A percentile compares a stretch with the other conserved stretches of the same genome.
Conservation (phyloP, 1,284 basidiomycete genomes). For the Cutaneotrichosporon sp. region DNA sequence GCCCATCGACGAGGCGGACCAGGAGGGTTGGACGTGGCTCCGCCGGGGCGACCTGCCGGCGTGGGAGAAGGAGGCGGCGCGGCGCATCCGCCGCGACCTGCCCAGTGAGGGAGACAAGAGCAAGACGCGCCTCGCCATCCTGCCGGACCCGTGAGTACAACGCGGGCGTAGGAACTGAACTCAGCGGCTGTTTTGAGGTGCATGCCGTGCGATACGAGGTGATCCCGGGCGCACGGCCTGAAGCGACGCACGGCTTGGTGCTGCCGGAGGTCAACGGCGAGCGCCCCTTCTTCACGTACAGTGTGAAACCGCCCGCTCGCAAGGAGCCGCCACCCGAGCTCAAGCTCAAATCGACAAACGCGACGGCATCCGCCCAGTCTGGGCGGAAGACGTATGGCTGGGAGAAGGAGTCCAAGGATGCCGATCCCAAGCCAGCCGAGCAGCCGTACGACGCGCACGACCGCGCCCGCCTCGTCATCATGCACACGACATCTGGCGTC, state of each 20-base stretch:
- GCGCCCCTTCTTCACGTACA: slow-evolving; percentile 16
- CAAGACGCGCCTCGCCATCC: slow-evolving; percentile 21
- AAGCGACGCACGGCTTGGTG: slow-evolving; percentile 8
- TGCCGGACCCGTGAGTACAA: slow-evolving; percentile 17
- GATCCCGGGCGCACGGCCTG: background rate
- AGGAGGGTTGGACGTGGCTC: slow-evolving; percentile 18
- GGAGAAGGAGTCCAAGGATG: no score
- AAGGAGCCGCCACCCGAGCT: background rate
- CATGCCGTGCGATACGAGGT: slow-evolving; percentile 13
- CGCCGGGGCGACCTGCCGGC: background rate
- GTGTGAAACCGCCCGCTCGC: background rate
- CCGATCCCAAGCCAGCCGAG: background rate
- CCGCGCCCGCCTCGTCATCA: background rate
- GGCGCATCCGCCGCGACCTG: slow-evolving; percentile 10
- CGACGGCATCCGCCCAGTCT: no score
- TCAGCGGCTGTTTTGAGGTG: slow-evolving; percentile 12
- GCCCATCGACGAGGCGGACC: background rate
- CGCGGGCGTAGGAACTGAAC: background rate
- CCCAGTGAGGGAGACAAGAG: slow-evolving; percentile 9
- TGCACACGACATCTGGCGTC: slow-evolving; percentile 8
- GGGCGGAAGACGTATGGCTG: no score
- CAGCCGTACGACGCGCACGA: background rate
- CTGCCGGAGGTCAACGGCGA: slow-evolving; percentile 5
- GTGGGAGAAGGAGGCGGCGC: slow-evolving; percentile 6
- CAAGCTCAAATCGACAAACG: no score